Evolutionary conservation across 2,329 filamentous ascomycete genomes (phyloP), one percentile per base, ranked within the genome.

Genomic region (Colletotrichum cuscutae): DNA sequence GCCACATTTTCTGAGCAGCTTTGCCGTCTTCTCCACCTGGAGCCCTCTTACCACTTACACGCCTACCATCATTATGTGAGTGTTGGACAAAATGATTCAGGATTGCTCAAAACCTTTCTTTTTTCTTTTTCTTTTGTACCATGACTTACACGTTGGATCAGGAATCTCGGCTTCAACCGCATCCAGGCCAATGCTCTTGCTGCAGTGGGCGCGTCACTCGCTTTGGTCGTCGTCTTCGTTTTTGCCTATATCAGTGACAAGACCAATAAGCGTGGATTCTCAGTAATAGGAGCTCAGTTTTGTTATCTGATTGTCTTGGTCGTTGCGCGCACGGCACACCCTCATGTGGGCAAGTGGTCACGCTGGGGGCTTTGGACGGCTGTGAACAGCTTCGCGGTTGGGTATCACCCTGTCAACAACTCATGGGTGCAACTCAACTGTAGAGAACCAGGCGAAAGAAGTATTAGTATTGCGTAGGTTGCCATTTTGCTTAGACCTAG

Each of bases 361-460:
- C 82, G 83, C 11, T 87, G 85, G 80, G 86, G 83, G 0, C 78
- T 89, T 5, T 89, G 87, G 87, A 89, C 87, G 2, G 80, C 81
- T 0, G 82, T 88, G 1, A 89, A 89, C 76, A 80, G 79, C 3
- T 83, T 89, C 42, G 86, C 86, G 0, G 87, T 89, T 11, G 85
- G 87, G 0, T 89, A 89, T 74, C 87, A 89, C 76, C 87, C 87
- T 0, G 82, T 86, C 0, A 85, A 88, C 68, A 89, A 89, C 78
- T 82, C 85, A 0, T 89, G 86, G 86, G 80, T 87, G 11, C 86
- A 88, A 75, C 78, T 88, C 5, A 89, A 89, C 73, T 88, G 86
- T 72, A 79, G 78, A 11, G 84, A 84, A 28, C 77, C 84, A 0
- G 78, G 82, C 8, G 86, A 88, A 76, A 77, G 86, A 68, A 88